These are phyloP conservation scores for Leccinum broughii DNA, from an alignment of 768 basidiomycete genomes.

Conservation along the genomic window DNA sequence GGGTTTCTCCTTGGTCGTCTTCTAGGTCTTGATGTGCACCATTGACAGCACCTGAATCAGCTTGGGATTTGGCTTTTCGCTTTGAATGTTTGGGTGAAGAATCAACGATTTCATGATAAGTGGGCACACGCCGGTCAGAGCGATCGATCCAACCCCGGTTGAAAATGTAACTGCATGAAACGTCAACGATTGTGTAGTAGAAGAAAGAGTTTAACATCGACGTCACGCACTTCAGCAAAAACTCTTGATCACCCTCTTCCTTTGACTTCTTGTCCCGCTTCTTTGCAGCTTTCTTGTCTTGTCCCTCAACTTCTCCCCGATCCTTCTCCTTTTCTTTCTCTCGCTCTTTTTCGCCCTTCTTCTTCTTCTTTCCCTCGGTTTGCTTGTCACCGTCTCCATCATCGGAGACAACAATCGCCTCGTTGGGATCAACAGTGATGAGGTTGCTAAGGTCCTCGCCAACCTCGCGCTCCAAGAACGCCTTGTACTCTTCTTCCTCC, in stretches of 20 bases:
- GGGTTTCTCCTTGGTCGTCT: conserved; percentile 28
- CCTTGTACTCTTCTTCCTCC: conserved; percentile 85
- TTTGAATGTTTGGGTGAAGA: conserved; percentile 34
- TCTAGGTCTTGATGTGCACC: conserved; percentile 8
- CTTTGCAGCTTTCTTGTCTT: conserved; percentile 24
- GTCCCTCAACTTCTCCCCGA: conserved; percentile 20
- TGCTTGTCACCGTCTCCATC: conserved; percentile 29
- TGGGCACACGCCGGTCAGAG: conserved; percentile 70
- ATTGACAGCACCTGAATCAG: conserved; percentile 19
- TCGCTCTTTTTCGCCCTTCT: conserved; percentile 34
- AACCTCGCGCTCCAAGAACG: conserved; percentile 79
- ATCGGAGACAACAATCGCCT: conserved; percentile 18
- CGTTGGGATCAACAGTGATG: conserved; percentile 50
- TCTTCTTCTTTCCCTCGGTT: conserved; percentile 36
- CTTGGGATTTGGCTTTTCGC: conserved; percentile 16
- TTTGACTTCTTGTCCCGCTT: conserved; percentile 38
- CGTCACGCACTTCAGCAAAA: conserved; percentile 77
- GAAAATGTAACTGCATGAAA: conserved; percentile 76
- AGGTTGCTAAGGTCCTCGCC: conserved; percentile 72
- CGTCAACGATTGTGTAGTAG: neutral
- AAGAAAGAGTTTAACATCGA: neutral
- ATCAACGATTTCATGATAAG: conserved; percentile 75
- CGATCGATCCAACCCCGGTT: conserved; percentile 98
- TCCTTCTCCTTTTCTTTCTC: conserved; percentile 33
- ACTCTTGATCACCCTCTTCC: conserved; percentile 80